Percentiles rank a stretch among this genome's conserved stretches.
These are phyloP conservation scores for Eremothecium gossypii DNA, from an alignment of 1,139 yeast species.

Conservation along the genomic window DNA sequence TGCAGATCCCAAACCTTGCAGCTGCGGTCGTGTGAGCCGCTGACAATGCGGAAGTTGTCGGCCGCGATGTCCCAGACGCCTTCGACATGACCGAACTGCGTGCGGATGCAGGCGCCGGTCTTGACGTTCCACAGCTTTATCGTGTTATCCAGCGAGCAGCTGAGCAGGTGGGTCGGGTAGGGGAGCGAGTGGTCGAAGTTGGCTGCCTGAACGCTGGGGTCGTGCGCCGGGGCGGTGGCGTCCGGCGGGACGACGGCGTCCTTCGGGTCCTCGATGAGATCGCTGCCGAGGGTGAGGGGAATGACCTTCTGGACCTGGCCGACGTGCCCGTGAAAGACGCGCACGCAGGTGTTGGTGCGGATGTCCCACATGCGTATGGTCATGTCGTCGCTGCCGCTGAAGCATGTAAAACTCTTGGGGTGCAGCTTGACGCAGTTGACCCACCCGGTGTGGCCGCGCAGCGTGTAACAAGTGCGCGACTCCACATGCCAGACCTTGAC, in stretches of 20 bases:
- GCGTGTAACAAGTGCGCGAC: constrained; percentile 80
- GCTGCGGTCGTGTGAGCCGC: constrained; percentile 87
- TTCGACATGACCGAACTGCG: constrained; percentile 95
- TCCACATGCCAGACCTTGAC: constrained; percentile 96
- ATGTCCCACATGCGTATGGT: constrained; percentile 95
- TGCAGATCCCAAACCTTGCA: constrained; percentile 95
- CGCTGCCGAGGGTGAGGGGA: constrained; percentile 49
- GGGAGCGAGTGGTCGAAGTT: constrained; percentile 20
- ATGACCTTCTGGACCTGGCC: constrained; percentile 88
- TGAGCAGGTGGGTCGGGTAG: constrained; percentile 71
- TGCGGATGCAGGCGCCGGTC: constrained; percentile 79
- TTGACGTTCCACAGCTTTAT: constrained; percentile 87
- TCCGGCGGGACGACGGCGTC: constrained; percentile 11
- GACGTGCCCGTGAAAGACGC: constrained; percentile 54
- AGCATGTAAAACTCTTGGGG: constrained; percentile 65
- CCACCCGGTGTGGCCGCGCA: constrained; percentile 89
- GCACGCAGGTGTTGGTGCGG: constrained; percentile 64
- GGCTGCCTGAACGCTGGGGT: constrained; percentile 7
- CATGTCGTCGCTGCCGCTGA: constrained; percentile 84
- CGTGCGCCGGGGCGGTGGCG: constrained; percentile 10
- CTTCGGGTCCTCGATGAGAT: constrained; percentile 31
- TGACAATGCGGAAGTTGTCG: constrained; percentile 85
- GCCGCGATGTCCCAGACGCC: constrained; percentile 97
- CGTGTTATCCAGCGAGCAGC: constrained; percentile 88
- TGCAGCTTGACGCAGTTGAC: constrained; percentile 86